Percentiles rank a stretch among this genome's conserved stretches.
Evolutionary conservation across 1,139 yeast genomes (phyloP).

Genomic region (Yamadazyma triangularis): DNA sequence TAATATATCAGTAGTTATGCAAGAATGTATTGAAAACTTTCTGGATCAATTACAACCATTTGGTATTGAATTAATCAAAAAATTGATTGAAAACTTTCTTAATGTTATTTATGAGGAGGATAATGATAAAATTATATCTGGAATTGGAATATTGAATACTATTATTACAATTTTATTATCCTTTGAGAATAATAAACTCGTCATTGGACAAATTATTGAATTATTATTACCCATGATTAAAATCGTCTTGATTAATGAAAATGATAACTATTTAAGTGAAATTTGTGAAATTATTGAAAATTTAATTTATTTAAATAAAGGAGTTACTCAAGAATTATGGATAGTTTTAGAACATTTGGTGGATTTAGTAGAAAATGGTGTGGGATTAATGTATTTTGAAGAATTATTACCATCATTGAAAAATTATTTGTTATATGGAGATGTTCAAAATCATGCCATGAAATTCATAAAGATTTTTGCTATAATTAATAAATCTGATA

Average conservation of each 20-base stretch:
- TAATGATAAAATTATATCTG: slow-evolving; percentile 83
- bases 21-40: slow-evolving; percentile 88
- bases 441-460: background rate
- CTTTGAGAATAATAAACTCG: slow-evolving; percentile 74
- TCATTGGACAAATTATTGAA: slow-evolving; percentile 64
- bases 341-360: slow-evolving; percentile 54
- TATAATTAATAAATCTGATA: slow-evolving; percentile 24
- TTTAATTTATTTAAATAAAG: slow-evolving; percentile 69
- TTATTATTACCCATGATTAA: slow-evolving; percentile 71
- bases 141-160: slow-evolving; percentile 80
- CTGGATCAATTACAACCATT: slow-evolving; percentile 90
- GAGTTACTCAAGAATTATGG: slow-evolving; percentile 78
- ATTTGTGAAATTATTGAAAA: slow-evolving; percentile 82
- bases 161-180: slow-evolving; percentile 83
- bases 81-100: slow-evolving; percentile 76
- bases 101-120: slow-evolving; percentile 66
- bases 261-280: slow-evolving; percentile 81
- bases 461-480: slow-evolving; percentile 29
- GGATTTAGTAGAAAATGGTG: slow-evolving; percentile 48
- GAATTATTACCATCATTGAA: slow-evolving; percentile 75
- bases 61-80: slow-evolving; percentile 81
- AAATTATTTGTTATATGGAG: slow-evolving; percentile 73
- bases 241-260: slow-evolving; percentile 55
- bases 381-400: slow-evolving; percentile 61
- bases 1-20: slow-evolving; percentile 86